These are phyloP conservation scores for Ploettnerulaceae sp. DNA, from an alignment of 2,329 filamentous ascomycete species.

Conservation along the genomic window DNA sequence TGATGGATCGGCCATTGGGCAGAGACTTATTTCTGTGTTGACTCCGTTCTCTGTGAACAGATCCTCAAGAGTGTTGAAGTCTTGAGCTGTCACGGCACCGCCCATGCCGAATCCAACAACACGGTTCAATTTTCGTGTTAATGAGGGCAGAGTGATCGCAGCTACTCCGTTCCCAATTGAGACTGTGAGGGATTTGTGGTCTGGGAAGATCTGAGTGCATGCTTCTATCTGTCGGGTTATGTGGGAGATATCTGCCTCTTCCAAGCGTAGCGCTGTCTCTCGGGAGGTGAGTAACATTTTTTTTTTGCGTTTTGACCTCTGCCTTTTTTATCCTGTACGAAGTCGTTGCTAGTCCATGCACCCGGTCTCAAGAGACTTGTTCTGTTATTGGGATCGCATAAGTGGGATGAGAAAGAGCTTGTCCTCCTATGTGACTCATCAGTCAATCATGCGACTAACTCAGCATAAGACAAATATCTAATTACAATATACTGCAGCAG, in stretches of 20 bases:
- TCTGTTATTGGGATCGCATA: too few relatives aligned
- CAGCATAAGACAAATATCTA: too few relatives aligned
- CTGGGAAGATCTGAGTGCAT: slow-evolving; percentile 5
- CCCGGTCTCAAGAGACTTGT: too few relatives aligned
- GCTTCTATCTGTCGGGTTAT: slow-evolving; percentile 5
- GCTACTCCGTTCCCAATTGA: neutral
- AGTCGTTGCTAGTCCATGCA: too few relatives aligned
- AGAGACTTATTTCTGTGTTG: neutral
- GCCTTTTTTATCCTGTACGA: too few relatives aligned
- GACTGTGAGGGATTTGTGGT: slow-evolving; percentile 2
- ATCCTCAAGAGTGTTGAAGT: slow-evolving; percentile 1
- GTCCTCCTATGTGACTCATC: too few relatives aligned
- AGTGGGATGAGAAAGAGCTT: too few relatives aligned
- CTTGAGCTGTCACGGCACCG: neutral
- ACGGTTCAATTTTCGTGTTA: slow-evolving; percentile 4
- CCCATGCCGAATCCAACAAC: neutral
- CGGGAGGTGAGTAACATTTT: slow-evolving; percentile 7
- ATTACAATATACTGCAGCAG: too few relatives aligned
- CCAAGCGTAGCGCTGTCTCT: slow-evolving; percentile 6
- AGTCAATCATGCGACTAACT: too few relatives aligned
- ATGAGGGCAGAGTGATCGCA: neutral
- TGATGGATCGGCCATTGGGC: slow-evolving; percentile 1
- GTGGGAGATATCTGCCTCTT: slow-evolving; percentile 10
- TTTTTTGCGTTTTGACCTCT: too few relatives aligned
- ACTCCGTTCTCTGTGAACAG: neutral